Percentiles rank a stretch among this genome's conserved stretches.
Evolutionary conservation across 2,329 filamentous ascomycete species (phyloP).

Genomic region (Chrysosporium keratinophilum): DNA sequence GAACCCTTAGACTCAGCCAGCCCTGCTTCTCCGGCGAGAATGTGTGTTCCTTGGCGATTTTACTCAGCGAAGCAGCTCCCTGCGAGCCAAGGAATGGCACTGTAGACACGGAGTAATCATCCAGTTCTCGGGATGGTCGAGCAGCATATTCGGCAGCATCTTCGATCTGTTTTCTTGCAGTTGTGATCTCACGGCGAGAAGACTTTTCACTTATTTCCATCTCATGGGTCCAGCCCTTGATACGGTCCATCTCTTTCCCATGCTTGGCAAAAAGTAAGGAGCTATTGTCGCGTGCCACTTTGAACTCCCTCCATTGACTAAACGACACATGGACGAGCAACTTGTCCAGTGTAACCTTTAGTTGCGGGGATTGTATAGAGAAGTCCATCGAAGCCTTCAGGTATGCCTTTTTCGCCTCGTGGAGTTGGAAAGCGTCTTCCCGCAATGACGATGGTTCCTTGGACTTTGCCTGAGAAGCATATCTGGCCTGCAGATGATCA

Average conservation of each 20-base stretch:
- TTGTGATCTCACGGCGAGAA: conserved; percentile 71
- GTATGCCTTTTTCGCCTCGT: conserved; percentile 84
- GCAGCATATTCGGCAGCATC: conserved; percentile 59
- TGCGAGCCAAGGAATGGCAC: conserved; percentile 72
- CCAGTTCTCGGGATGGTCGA: conserved; percentile 80
- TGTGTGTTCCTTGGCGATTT: conserved; percentile 37
- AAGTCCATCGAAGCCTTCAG: conserved; percentile 90
- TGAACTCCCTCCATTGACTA: conserved; percentile 84
- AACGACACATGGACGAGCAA: conserved; percentile 73
- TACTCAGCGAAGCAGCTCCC: conserved; percentile 52
- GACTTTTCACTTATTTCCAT: conserved; percentile 81
- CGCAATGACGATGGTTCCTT: conserved; percentile 86
- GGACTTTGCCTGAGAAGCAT: conserved; percentile 74
- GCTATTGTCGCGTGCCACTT: conserved; percentile 55
- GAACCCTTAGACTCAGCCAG: conserved; percentile 75
- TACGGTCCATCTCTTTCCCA: conserved; percentile 74
- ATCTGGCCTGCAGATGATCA: conserved; percentile 70
- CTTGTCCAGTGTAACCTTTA: conserved; percentile 74
- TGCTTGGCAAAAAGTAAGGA: conserved; percentile 54
- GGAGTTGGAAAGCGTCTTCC: conserved; percentile 91
- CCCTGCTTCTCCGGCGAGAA: conserved; percentile 71
- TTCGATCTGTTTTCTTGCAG: conserved; percentile 71
- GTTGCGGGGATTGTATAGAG: conserved; percentile 73
- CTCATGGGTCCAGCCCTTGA: conserved; percentile 85
- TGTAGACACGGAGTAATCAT: conserved; percentile 82